phyloP scores from a whole-genome alignment of 192 early-diverging fungal species.

The Backusella westeae region DNA sequence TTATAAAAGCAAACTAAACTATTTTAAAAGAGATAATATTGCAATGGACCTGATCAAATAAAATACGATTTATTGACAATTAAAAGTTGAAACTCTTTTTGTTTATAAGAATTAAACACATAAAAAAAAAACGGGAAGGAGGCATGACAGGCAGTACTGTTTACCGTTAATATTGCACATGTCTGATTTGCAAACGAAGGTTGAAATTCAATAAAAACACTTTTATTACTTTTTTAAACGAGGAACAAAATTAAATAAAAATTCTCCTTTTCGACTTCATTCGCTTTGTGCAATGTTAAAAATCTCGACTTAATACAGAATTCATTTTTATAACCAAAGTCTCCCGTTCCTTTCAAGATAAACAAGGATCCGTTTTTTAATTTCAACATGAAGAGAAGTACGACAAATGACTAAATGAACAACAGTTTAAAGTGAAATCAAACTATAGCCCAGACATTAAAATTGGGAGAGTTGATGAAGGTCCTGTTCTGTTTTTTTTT shows the following conservation, averaged over 20 bases:
- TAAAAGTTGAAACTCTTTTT: not conserved
- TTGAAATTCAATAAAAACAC: no score
- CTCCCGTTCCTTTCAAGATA: not conserved
- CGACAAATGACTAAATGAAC: not conserved
- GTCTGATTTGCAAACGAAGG: no score
- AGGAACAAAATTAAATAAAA: no score
- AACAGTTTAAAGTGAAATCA: not conserved
- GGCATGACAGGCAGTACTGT: not conserved
- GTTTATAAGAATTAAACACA: not conserved
- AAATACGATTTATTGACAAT: not conserved
- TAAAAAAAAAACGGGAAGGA: not conserved
- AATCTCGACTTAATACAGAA: not conserved
- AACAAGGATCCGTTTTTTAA: not conserved
- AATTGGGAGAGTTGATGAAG: not conserved
- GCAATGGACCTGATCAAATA: not conserved
- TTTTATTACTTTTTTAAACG: no score
- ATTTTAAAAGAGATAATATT: not conserved
- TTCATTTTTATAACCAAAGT: not conserved
- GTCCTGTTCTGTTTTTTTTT: not conserved
- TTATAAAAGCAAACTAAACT: not conserved
- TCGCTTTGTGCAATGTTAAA: not conserved
- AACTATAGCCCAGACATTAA: not conserved
- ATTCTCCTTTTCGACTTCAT: not conserved
- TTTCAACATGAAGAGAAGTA: not conserved
- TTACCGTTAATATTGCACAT: not conserved